Evolutionary conservation across 2,329 filamentous ascomycete species (phyloP).

Genomic region (Neophaeococcomyces aloes): DNA sequence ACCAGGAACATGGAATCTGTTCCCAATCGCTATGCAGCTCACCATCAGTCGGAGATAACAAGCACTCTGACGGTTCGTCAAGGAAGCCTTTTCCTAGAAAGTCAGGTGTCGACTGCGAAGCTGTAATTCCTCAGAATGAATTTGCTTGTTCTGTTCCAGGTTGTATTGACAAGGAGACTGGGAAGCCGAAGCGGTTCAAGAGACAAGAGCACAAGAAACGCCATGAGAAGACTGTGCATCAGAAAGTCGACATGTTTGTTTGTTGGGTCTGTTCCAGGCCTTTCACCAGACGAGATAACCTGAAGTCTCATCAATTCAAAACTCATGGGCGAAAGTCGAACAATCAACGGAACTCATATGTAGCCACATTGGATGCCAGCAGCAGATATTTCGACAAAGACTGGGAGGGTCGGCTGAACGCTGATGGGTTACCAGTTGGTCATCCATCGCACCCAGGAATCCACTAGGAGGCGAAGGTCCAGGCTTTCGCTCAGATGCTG

Average conservation of each 20-base stretch:
- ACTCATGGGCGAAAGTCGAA: constrained; percentile 34
- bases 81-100: constrained; percentile 8
- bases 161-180: constrained; percentile 25
- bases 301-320: constrained; percentile 37
- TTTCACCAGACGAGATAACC: constrained; percentile 36
- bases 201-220: constrained; percentile 41
- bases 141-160: constrained; percentile 33
- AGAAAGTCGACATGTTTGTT: constrained; percentile 32
- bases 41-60: neutral
- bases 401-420: constrained; percentile 33
- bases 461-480: neutral
- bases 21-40: neutral
- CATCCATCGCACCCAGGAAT: constrained; percentile 1
- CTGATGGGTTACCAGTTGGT: constrained; percentile 32
- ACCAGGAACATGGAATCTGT: neutral
- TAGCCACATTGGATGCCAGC: constrained; percentile 34
- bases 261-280: constrained; percentile 32
- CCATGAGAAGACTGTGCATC: constrained; percentile 39
- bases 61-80: constrained; percentile 7
- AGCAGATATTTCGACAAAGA: constrained; percentile 35
- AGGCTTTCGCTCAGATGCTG: no score
- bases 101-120: constrained; percentile 17
- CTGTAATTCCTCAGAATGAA: constrained; percentile 18
- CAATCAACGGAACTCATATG: constrained; percentile 36
- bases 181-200: constrained; percentile 38